Evolutionary conservation across 768 basidiomycete genomes (phyloP).

Genomic region (Tylopilus rubrobrunneus): DNA sequence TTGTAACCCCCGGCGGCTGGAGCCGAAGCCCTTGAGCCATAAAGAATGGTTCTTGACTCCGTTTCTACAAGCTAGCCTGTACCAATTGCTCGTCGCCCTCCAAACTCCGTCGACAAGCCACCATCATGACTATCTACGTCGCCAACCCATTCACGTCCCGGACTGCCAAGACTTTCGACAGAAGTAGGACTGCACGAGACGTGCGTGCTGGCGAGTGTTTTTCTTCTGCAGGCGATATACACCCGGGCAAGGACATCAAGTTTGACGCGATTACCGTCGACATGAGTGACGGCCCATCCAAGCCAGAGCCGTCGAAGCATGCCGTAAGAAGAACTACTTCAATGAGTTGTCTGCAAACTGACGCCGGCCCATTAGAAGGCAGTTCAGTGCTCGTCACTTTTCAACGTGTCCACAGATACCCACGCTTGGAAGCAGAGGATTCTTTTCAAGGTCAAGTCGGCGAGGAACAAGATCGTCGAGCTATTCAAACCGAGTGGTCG

Average conservation of each 20-base stretch:
- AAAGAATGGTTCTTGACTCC: not conserved
- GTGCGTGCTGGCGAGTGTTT: no score
- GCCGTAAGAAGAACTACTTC: slow-evolving; percentile 1
- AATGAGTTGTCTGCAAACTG: not conserved
- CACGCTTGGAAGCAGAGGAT: slow-evolving; percentile 5
- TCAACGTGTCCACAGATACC: not conserved
- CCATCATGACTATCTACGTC: slow-evolving; percentile 12
- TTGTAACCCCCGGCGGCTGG: not conserved
- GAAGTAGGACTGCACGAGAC: no score
- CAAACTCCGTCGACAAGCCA: not conserved
- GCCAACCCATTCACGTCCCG: slow-evolving; percentile 14
- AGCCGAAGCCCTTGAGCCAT: slow-evolving; percentile 5
- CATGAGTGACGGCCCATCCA: not conserved
- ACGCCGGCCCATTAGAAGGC: not conserved
- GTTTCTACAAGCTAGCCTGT: not conserved
- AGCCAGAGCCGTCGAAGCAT: not conserved
- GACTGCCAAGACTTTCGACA: not conserved
- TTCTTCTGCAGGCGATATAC: no score
- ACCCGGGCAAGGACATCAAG: slow-evolving; percentile 7
- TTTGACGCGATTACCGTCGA: slow-evolving; percentile 1
- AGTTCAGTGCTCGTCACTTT: not conserved
- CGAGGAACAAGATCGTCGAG: slow-evolving; percentile 12
- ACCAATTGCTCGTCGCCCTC: not conserved
- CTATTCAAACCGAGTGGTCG: slow-evolving; percentile 12
- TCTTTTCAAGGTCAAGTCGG: slow-evolving; percentile 9